These are phyloP conservation scores for Thermomucor indicae-seudaticae DNA, from an alignment of 371 early-diverging fungal species.

Conservation along the genomic window DNA sequence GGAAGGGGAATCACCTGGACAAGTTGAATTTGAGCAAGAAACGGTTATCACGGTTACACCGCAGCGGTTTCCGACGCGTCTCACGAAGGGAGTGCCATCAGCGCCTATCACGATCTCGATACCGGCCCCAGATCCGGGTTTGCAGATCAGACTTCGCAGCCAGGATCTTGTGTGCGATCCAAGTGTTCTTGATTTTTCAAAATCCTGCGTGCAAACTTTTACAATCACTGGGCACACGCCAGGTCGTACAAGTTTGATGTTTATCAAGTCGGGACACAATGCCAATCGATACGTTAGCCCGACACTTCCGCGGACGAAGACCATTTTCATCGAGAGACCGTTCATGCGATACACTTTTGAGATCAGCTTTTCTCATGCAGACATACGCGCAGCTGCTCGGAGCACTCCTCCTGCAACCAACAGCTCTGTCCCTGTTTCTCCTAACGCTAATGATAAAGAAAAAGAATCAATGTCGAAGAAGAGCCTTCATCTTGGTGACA, in stretches of 20 bases:
- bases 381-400: conserved; percentile 15
- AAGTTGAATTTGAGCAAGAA: conserved; percentile 19
- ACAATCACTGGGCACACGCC: conserved; percentile 58
- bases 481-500: too few species aligned
- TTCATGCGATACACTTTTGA: conserved; percentile 71
- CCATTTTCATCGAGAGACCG: conserved; percentile 61
- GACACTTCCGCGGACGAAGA: conserved; percentile 51
- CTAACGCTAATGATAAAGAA: too few species aligned
- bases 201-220: conserved; percentile 54
- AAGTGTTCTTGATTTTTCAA: conserved; percentile 54
- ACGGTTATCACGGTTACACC: conserved; percentile 37
- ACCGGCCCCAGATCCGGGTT: conserved; percentile 53
- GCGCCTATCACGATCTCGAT: conserved; percentile 58
- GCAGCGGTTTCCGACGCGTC: conserved; percentile 53
- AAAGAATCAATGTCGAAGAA: too few species aligned
- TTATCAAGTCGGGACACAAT: conserved; percentile 51
- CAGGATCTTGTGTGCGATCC: conserved; percentile 59
- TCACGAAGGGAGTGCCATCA: conserved; percentile 56
- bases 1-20: conserved; percentile 1
- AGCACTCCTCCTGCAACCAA: not conserved
- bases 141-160: conserved; percentile 61
- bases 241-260: conserved; percentile 65
- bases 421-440: not conserved
- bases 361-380: conserved; percentile 43
- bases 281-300: conserved; percentile 55